A percentile compares a stretch with the other conserved stretches of the same genome.
phyloP scores from a whole-genome alignment of 2,329 filamentous ascomycete genomes.

The Triangularia verruculosa region DNA sequence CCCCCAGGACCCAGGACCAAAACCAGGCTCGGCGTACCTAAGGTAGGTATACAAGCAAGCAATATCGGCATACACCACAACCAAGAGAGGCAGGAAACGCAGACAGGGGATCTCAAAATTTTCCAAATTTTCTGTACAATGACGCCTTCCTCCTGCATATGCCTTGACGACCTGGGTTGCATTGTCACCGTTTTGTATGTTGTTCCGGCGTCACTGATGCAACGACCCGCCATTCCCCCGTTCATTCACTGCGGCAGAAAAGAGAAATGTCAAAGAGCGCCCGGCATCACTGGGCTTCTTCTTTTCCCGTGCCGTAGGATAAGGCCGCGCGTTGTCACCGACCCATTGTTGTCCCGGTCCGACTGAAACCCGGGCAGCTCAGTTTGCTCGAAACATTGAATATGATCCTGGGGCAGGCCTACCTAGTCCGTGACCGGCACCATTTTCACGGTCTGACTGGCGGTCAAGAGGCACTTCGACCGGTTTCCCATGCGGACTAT shows the following conservation, averaged over 20 bases:
- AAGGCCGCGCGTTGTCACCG: background rate
- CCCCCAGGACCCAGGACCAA: constrained; percentile 12
- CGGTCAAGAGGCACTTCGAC: constrained; percentile 17
- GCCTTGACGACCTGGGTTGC: constrained; percentile 22
- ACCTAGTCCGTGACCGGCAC: constrained; percentile 11
- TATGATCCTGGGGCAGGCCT: constrained; percentile 7
- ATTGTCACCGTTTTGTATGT: constrained; percentile 20
- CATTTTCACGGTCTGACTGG: constrained; percentile 10
- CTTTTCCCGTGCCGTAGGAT: constrained; percentile 7
- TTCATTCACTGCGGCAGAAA: constrained; percentile 9
- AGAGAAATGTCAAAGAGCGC: constrained; percentile 13
- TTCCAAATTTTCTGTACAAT: constrained; percentile 16
- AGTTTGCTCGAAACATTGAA: constrained; percentile 16
- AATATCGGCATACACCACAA: constrained; percentile 3
- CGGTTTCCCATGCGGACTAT: constrained; percentile 4
- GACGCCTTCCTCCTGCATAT: constrained; percentile 26
- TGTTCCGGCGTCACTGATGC: constrained; percentile 25
- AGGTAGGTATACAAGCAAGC: constrained; percentile 14
- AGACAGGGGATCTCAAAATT: constrained; percentile 18
- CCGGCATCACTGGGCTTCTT: constrained; percentile 1
- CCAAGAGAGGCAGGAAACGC: constrained; percentile 13
- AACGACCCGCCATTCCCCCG: constrained; percentile 12
- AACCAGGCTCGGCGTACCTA: constrained; percentile 13
- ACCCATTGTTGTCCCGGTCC: background rate
- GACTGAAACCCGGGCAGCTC: background rate